Percentiles rank a stretch among this genome's conserved stretches.
These are phyloP conservation scores for Verruconis gallopava DNA, from an alignment of 2,329 filamentous ascomycete genomes.

Conservation along the genomic window DNA sequence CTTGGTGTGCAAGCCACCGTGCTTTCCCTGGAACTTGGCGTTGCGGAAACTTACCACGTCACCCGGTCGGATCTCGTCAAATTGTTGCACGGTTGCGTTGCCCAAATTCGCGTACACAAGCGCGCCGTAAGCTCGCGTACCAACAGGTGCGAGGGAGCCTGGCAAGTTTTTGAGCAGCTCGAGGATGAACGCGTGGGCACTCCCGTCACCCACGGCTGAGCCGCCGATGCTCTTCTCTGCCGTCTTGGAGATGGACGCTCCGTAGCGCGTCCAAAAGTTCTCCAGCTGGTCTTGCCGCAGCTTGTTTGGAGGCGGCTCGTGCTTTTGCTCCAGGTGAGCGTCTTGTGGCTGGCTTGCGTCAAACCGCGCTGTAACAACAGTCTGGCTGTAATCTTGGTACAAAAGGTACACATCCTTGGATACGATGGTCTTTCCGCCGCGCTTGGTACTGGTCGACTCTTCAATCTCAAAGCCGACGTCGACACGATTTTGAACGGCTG, in stretches of 20 bases:
- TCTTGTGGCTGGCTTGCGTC: constrained; percentile 62
- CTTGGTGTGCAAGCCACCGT: constrained; percentile 82
- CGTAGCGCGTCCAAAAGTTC: constrained; percentile 67
- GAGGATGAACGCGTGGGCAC: constrained; percentile 61
- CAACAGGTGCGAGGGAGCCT: constrained; percentile 68
- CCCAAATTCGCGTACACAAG: constrained; percentile 90
- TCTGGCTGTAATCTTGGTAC: constrained; percentile 94
- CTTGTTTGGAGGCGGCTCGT: constrained; percentile 68
- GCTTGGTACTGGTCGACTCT: constrained; percentile 56
- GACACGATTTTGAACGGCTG: constrained; percentile 65
- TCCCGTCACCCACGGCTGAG: constrained; percentile 71
- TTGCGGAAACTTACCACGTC: constrained; percentile 91
- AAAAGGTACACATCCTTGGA: constrained; percentile 77
- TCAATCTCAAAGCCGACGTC: constrained; percentile 77
- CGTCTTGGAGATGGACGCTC: constrained; percentile 60
- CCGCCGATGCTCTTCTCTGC: constrained; percentile 57
- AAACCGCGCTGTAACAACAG: constrained; percentile 68
- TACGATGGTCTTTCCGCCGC: constrained; percentile 56
- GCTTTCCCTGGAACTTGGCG: constrained; percentile 87
- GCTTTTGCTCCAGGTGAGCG: constrained; percentile 67
- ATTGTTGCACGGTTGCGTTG: constrained; percentile 80
- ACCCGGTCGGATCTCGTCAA: constrained; percentile 84
- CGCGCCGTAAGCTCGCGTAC: constrained; percentile 80
- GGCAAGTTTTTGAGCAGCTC: constrained; percentile 64
- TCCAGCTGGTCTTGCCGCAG: constrained; percentile 91